Percentiles rank a stretch among this genome's conserved stretches.
Conservation (phyloP, 345 rosid species). For the Pistacia vera region DNA sequence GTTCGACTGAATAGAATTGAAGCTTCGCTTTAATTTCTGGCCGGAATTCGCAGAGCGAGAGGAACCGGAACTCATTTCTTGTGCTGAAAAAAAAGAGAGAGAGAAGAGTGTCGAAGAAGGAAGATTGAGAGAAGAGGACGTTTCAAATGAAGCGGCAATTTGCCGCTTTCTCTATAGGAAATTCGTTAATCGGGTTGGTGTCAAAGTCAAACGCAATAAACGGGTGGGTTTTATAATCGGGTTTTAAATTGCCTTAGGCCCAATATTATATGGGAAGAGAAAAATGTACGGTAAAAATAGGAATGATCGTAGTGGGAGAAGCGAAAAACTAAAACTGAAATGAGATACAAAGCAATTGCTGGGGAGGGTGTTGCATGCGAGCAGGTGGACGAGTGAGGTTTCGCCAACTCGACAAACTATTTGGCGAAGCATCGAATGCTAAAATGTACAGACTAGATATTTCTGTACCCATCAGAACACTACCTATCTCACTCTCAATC, state of each 20-base stretch:
- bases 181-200: background rate
- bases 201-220: background rate
- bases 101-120: conserved; percentile 30
- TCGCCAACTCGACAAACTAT: conserved; percentile 16
- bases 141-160: conserved; percentile 26
- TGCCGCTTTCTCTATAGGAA: background rate
- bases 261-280: too few species aligned
- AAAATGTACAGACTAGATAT: background rate
- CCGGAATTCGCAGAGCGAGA: conserved; percentile 44
- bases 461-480: background rate
- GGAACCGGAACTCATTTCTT: conserved; percentile 49
- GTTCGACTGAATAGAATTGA: conserved; percentile 47
- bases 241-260: background rate
- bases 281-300: too few species aligned
- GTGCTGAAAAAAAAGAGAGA: background rate
- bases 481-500: background rate
- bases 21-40: conserved; percentile 62
- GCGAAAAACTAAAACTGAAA: too few species aligned
- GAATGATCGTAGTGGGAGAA: too few species aligned
- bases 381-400: conserved; percentile 18
- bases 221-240: background rate
- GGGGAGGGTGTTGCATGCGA: background rate
- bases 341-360: background rate
- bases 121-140: background rate
- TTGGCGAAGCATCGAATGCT: background rate